Base-by-base conservation (phyloP, 2,329 filamentous ascomycete genomes). In the Aspergillus thermomutatus region DNA sequence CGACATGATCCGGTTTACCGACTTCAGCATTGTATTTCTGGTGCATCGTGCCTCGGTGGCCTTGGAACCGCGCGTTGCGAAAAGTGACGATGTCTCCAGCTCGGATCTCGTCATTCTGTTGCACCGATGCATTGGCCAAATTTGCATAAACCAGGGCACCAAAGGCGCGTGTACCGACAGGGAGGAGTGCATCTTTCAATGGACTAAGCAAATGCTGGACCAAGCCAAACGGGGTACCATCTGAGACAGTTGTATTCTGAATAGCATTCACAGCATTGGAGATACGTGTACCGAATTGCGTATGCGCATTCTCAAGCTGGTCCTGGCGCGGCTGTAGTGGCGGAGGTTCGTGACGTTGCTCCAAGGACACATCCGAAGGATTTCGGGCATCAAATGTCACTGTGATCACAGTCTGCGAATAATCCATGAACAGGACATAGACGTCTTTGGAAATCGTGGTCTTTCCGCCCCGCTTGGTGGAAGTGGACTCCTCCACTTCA, bases 101-200 rank as follows among this genome's bases (percentile, higher is more conserved):
- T 0, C 94, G 87, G 65, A 99, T 99, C 77, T 97, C 91, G 69
- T 97, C 94, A 67, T 89, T 88, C 66, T 95, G 90, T 68, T 90
- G 87, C 3, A 92, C 93, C 6, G 90, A 91, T 2, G 94, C 93
- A 71, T 99, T 99, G 68, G 91, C 94, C 56, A 97, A 83, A 71
- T 99, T 99, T 62, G 90, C 86, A 74, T 99, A 99, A 14, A 99
- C 91, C 25, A 96, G 81, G 4, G 93, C 92, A 59, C 94, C 94
- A 71, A 93, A 99, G 3, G 91, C 85, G 50, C 93, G 89, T 10
- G 86, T 91, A n/a, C 93, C 93, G 6, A 97, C 86, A 0, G 94
- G 93, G 2, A 83, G 79, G 4, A 99, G 83, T 0, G 90, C 92
- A 57, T 90, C 86, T 17, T 82, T 79, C 64, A 92, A 82, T 0